These are phyloP conservation scores for Cryptosporidium ubiquitum DNA, from an alignment of 169 alveolate species.

Conservation along the genomic window DNA sequence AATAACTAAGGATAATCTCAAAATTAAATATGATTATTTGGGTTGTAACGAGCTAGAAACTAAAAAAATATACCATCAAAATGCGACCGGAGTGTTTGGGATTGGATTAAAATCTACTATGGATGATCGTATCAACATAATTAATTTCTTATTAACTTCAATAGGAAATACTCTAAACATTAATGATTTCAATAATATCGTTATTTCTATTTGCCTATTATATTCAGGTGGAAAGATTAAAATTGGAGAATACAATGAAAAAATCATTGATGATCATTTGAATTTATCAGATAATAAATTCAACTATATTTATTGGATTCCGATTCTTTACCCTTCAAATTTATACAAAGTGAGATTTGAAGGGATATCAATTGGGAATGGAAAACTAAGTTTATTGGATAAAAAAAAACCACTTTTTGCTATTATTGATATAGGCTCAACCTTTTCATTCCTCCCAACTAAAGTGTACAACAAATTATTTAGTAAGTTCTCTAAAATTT, in stretches of 20 bases:
- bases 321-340: slow-evolving; percentile 9
- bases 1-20: not conserved
- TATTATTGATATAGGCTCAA: slow-evolving; percentile 60
- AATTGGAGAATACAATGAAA: slow-evolving; percentile 41
- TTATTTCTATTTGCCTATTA: slow-evolving; percentile 42
- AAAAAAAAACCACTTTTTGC: slow-evolving; percentile 10
- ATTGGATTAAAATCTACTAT: slow-evolving; percentile 47
- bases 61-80: slow-evolving; percentile 73
- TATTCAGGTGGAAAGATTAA: slow-evolving; percentile 35
- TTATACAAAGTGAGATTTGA: slow-evolving; percentile 22
- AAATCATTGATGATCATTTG: not conserved
- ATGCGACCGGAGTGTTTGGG: slow-evolving; percentile 79
- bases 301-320: slow-evolving; percentile 32
- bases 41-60: slow-evolving; percentile 80
- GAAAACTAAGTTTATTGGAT: not conserved
- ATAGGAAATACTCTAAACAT: not conserved
- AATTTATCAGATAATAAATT: not conserved
- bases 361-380: not conserved
- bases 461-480: not conserved
- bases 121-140: not conserved
- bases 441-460: slow-evolving; percentile 37
- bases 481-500: slow-evolving; percentile 3
- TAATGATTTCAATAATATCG: not conserved
- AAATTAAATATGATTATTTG: slow-evolving; percentile 38
- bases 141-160: not conserved